Base-by-base conservation (phyloP, 2,329 filamentous ascomycete species). In the Sporothrix pallida region DNA sequence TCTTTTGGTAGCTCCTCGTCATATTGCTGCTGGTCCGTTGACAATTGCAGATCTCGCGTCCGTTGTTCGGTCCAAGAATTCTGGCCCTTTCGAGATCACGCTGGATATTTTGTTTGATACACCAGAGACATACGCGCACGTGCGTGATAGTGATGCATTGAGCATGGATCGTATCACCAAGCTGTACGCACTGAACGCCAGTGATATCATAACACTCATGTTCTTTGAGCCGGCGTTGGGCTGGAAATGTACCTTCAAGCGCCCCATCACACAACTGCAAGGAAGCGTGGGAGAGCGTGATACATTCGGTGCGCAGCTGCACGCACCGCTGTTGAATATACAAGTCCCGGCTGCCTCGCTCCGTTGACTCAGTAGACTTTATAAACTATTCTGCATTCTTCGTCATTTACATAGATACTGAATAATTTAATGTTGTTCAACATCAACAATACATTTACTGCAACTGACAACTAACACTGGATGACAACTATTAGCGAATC, bases 51-150 rank as follows among this genome's bases (percentile, higher is more conserved):
- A 67, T 26, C 12, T 86, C 3, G 82, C 84, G 0, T 79, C 78
- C 2, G 80, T 86, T 1, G 76, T 87, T 0, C 82, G 86, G 0
- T 85, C 84, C 13, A 88, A 88, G 77, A 87, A 87, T 58, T 80
- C 85, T 0, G 86, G 86, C 0, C 86, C 86, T 0, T 88, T 82
- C 74, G 85, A 88, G 75, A 80, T 88, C 74, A 73, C 71, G 42
- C 42, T 73, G 15, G 71, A 73, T 20, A 58, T 69, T 26, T 15
- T 73, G 31, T 73, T 73, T 50, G 37, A 46, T n/a, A 23, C n/a
- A 5, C 37, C 62, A 13, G 42, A n/a, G 37, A 8, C 15, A 9
- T 67, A 20, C 17, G 37, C 37, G 10, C 62, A 48, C 62, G 62
- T 67, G 42, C 62, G 62, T 20, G 37, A 48, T 26, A 48, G 37